Conservation (phyloP, 2,329 filamentous ascomycete species). For the Talaromyces sp. region DNA sequence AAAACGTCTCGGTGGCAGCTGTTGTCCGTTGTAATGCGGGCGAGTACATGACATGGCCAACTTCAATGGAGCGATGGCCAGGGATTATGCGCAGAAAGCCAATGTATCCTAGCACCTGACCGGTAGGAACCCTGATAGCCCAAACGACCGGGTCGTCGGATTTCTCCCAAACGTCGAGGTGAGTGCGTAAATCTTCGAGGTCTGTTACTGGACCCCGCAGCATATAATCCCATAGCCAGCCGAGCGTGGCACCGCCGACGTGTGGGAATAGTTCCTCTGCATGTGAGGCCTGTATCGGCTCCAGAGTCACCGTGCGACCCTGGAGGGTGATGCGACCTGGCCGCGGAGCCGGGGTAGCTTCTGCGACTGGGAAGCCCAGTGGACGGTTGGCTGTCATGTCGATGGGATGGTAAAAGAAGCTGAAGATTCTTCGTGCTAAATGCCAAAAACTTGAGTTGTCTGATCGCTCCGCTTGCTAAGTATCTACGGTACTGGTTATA, state of each 20-base stretch:
- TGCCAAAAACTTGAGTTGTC: too few species aligned
- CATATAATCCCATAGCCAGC: conserved; percentile 42
- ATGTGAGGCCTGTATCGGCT: conserved; percentile 25
- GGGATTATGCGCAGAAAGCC: conserved; percentile 36
- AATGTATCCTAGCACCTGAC: conserved; percentile 37
- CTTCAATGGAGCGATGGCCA: conserved; percentile 49
- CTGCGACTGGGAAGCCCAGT: conserved; percentile 9
- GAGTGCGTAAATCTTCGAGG: conserved; percentile 26
- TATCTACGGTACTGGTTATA: too few species aligned
- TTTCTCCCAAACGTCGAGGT: conserved; percentile 21
- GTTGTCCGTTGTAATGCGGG: conserved; percentile 49
- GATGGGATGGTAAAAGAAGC: too few species aligned
- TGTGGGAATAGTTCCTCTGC: conserved; percentile 27
- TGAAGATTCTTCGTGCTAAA: too few species aligned
- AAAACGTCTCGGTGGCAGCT: conserved; percentile 54
- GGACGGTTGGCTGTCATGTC: background rate
- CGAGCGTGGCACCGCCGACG: conserved; percentile 23
- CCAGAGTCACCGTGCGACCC: conserved; percentile 27
- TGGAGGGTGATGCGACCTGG: conserved; percentile 14
- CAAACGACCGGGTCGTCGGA: conserved; percentile 41
- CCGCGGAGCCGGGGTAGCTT: conserved; percentile 8
- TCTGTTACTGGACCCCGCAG: conserved; percentile 31
- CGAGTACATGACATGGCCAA: conserved; percentile 52
- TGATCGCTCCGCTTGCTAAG: too few species aligned
- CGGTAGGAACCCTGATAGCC: conserved; percentile 25